Evolutionary conservation across 495 filamentous ascomycete genomes (phyloP).

Genomic region (Gamarada debralockiae): DNA sequence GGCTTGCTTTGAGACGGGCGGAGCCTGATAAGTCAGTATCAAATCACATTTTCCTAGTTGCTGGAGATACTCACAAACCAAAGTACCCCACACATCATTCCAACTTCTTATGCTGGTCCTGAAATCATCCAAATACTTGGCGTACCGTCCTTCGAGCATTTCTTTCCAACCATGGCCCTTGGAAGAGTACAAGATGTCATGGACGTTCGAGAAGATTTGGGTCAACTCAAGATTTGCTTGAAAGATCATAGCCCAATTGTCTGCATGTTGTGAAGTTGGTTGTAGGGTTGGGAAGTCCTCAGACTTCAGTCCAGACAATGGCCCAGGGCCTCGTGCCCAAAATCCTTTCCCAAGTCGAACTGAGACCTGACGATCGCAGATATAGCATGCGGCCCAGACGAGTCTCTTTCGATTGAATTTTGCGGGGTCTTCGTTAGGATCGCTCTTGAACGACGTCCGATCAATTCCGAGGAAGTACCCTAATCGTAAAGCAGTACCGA

Average conservation of each 20-base stretch:
- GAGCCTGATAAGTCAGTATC: conserved; percentile 45
- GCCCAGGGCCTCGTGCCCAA: conserved; percentile 62
- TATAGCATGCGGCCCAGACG: conserved; percentile 56
- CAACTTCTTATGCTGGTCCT: conserved; percentile 56
- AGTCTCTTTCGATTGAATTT: conserved; percentile 47
- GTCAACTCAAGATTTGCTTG: conserved; percentile 62
- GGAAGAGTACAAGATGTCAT: conserved; percentile 62
- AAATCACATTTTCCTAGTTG: too few species aligned
- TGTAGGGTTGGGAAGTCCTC: conserved; percentile 59
- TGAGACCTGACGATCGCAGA: conserved; percentile 61
- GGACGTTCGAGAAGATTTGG: conserved; percentile 63
- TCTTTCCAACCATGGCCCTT: conserved; percentile 61
- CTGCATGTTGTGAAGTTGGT: conserved; percentile 45
- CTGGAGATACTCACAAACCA: conserved; percentile 44
- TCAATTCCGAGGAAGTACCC: conserved; percentile 61
- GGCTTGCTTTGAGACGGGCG: conserved; percentile 48
- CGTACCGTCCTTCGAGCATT: conserved; percentile 62
- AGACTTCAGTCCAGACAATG: conserved; percentile 55
- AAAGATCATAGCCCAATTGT: conserved; percentile 60
- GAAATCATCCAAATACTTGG: conserved; percentile 55
- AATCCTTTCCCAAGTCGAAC: conserved; percentile 62
- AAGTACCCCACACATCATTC: conserved; percentile 59
- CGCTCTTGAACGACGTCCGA: conserved; percentile 48
- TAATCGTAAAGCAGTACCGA: conserved; percentile 58
- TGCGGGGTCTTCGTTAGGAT: conserved; percentile 44